Percentiles rank a stretch among this genome's conserved stretches.
phyloP scores from a whole-genome alignment of 441 rosid species.

The Populus tomentosa region DNA sequence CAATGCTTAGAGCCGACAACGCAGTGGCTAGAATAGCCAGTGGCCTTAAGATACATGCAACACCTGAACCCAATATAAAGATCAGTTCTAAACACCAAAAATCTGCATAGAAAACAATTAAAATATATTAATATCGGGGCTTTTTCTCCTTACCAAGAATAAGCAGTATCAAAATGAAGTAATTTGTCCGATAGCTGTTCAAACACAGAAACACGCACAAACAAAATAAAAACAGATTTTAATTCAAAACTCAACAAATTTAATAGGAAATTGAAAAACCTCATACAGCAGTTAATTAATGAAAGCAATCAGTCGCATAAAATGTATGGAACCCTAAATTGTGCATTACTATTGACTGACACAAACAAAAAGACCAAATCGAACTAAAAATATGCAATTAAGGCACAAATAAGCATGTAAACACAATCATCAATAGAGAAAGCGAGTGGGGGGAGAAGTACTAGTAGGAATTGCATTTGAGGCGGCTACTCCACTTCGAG shows the following conservation, averaged over 20 bases:
- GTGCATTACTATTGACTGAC: background rate
- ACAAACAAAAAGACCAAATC: background rate
- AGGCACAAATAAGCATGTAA: background rate
- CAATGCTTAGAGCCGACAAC: constrained; percentile 62
- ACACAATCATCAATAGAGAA: background rate
- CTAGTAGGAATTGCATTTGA: constrained; percentile 99
- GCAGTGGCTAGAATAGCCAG: constrained; percentile 62
- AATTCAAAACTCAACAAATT: background rate
- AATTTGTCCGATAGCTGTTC: constrained; percentile 87
- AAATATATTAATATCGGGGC: background rate
- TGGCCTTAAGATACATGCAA: constrained; percentile 83
- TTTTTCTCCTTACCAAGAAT: constrained; percentile 62
- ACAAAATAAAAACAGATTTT: background rate
- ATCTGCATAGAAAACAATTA: background rate
- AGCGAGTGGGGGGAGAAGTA: constrained; percentile 20
- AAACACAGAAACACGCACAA: background rate
- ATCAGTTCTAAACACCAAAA: background rate
- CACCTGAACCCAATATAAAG: constrained; percentile 37
- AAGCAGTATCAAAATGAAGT: constrained; percentile 70
- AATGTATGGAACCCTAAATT: background rate
- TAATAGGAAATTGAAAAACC: background rate
- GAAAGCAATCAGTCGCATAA: background rate
- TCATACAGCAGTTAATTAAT: background rate
- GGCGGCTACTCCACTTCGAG: constrained; percentile 88
- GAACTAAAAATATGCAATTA: background rate